These are phyloP conservation scores for Sporothrix mexicana DNA, from an alignment of 2,329 filamentous ascomycete genomes.

Conservation along the genomic window DNA sequence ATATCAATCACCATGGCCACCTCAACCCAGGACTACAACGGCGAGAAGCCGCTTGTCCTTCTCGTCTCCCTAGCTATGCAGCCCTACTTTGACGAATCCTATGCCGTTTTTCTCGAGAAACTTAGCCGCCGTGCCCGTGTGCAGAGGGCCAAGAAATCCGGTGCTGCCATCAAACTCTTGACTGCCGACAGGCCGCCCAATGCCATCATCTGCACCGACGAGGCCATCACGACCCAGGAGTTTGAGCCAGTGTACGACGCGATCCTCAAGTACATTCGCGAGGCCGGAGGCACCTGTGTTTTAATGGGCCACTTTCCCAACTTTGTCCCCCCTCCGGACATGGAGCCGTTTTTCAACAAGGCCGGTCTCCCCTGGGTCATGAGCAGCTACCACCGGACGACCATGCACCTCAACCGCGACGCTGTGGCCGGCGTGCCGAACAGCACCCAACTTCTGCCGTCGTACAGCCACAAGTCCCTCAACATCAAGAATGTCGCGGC, in stretches of 20 bases:
- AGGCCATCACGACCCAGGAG: background rate
- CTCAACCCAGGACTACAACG: too few relatives aligned
- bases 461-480: slow-evolving; percentile 3
- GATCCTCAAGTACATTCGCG: background rate
- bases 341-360: background rate
- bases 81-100: background rate
- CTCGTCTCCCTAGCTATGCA: background rate
- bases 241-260: background rate
- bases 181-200: background rate
- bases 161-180: background rate
- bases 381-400: background rate
- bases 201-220: background rate
- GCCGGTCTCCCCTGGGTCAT: background rate
- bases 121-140: background rate
- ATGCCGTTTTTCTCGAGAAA: background rate
- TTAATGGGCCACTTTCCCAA: background rate
- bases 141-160: background rate
- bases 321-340: background rate
- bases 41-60: background rate
- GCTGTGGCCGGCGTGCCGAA: too few relatives aligned
- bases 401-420: background rate
- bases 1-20: too few relatives aligned
- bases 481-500: background rate
- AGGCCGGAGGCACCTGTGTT: background rate
- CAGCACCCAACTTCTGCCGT: background rate